phyloP scores from a whole-genome alignment of 192 early-diverging fungal species.

The Kappamyces sp. region DNA sequence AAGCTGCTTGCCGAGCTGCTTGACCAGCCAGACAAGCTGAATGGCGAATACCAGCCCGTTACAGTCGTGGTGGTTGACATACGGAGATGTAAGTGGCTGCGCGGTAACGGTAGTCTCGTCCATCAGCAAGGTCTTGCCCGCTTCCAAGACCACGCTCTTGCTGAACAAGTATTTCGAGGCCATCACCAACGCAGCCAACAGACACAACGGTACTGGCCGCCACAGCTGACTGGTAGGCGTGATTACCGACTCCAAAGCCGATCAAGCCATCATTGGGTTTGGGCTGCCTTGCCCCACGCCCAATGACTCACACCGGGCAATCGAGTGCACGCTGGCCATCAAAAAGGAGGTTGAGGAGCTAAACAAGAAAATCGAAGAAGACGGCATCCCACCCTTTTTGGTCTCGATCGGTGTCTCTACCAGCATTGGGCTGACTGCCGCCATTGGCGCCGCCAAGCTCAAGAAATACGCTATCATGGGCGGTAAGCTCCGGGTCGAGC shows the following conservation, averaged over 20 bases:
- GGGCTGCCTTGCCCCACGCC: constrained; percentile 20
- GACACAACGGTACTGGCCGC: constrained; percentile 10
- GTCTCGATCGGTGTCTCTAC: constrained; percentile 35
- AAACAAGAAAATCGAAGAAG: constrained; percentile 20
- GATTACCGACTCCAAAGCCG: constrained; percentile 20
- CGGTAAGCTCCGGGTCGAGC: constrained; percentile 11
- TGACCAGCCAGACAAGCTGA: not conserved
- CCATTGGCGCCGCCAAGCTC: constrained; percentile 16
- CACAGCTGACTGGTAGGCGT: constrained; percentile 8
- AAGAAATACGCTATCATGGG: constrained; percentile 17
- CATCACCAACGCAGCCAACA: constrained; percentile 8
- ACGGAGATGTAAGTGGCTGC: constrained; percentile 7
- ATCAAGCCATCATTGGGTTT: constrained; percentile 25
- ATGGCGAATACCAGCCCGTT: not conserved
- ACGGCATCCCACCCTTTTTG: constrained; percentile 19
- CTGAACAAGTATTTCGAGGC: constrained; percentile 18
- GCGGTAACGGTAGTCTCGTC: not conserved
- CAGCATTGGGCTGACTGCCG: constrained; percentile 22
- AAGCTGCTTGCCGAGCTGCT: not conserved
- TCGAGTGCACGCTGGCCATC: constrained; percentile 22
- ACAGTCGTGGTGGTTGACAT: constrained; percentile 7
- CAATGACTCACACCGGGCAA: constrained; percentile 18
- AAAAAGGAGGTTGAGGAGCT: constrained; percentile 18
- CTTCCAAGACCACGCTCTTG: constrained; percentile 12
- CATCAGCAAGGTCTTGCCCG: not conserved